A percentile compares a stretch with the other conserved stretches of the same genome.
These are phyloP conservation scores for Chrysopogon serrulatus DNA, from an alignment of 176 grass and related monocot genomes.

Conservation along the genomic window DNA sequence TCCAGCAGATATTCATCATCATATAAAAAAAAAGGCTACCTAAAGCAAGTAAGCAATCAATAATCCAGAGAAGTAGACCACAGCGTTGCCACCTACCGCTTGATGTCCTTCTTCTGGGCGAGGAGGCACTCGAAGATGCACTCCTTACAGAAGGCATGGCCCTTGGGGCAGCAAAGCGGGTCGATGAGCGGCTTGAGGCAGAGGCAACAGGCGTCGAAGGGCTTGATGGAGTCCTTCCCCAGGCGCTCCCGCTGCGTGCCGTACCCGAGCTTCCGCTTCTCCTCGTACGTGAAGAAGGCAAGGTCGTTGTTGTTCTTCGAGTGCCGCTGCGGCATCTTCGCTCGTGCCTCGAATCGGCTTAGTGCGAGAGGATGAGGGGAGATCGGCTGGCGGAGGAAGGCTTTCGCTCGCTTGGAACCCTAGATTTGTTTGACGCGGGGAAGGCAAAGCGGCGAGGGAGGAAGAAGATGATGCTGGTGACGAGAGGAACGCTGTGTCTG, in stretches of 20 bases:
- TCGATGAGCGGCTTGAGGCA: conserved; percentile 92
- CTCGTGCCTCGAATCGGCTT: background rate
- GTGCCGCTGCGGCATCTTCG: conserved; percentile 94
- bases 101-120: conserved; percentile 97
- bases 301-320: conserved; percentile 99
- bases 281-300: conserved; percentile 99
- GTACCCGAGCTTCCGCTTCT: conserved; percentile 99
- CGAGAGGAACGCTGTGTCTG: background rate
- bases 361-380: background rate
- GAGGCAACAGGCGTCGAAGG: conserved; percentile 97
- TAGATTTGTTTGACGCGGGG: conserved; percentile 30
- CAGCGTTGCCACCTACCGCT: conserved; percentile 40
- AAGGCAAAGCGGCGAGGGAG: background rate
- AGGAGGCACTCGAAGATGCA: conserved; percentile 99
- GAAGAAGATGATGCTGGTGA: background rate
- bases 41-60: background rate
- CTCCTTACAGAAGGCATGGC: conserved; percentile 96
- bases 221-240: conserved; percentile 99
- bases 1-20: background rate
- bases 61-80: background rate
- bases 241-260: conserved; percentile 98
- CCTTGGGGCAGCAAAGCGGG: conserved; percentile 88
- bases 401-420: conserved; percentile 18
- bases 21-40: background rate
- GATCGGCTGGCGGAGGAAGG: background rate